Conservation (phyloP, 768 basidiomycete species). For the Auriscalpium microsporum region DNA sequence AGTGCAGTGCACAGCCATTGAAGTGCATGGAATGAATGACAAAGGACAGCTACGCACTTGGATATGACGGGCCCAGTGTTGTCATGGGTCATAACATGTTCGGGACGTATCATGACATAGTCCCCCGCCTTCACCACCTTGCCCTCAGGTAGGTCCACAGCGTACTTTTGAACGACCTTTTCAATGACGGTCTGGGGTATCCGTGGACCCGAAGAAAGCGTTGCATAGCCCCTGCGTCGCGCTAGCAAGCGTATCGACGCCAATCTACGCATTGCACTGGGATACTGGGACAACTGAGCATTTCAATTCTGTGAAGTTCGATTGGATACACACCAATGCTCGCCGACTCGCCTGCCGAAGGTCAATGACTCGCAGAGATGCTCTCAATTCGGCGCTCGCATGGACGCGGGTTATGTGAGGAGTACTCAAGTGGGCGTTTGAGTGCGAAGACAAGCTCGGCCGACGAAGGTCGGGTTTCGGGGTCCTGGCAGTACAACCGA, state of each 20-base stretch:
- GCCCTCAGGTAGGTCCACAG: slow-evolving; percentile 77
- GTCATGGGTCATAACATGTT: slow-evolving; percentile 98
- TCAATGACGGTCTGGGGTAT: slow-evolving; percentile 87
- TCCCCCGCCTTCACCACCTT: slow-evolving; percentile 87
- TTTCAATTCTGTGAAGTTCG: no score
- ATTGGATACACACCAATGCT: no score
- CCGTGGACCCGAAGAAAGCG: slow-evolving; percentile 22
- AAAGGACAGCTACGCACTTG: slow-evolving; percentile 52
- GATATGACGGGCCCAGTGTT: slow-evolving; percentile 98
- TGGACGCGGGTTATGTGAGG: no score
- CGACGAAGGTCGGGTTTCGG: no score
- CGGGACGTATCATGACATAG: slow-evolving; percentile 98
- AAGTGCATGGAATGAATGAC: neutral
- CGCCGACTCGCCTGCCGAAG: no score
- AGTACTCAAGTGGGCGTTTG: no score
- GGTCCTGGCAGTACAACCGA: no score
- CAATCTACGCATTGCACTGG: neutral
- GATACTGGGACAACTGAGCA: no score
- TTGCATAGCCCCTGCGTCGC: slow-evolving; percentile 2
- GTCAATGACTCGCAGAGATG: no score
- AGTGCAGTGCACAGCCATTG: neutral
- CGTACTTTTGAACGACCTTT: slow-evolving; percentile 96
- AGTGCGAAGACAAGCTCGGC: no score
- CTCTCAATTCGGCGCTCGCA: no score
- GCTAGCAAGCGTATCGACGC: neutral